Percentiles rank a stretch among this genome's conserved stretches.
phyloP scores from a whole-genome alignment of 139 green algal genomes.

The Coelastrella sp. region DNA sequence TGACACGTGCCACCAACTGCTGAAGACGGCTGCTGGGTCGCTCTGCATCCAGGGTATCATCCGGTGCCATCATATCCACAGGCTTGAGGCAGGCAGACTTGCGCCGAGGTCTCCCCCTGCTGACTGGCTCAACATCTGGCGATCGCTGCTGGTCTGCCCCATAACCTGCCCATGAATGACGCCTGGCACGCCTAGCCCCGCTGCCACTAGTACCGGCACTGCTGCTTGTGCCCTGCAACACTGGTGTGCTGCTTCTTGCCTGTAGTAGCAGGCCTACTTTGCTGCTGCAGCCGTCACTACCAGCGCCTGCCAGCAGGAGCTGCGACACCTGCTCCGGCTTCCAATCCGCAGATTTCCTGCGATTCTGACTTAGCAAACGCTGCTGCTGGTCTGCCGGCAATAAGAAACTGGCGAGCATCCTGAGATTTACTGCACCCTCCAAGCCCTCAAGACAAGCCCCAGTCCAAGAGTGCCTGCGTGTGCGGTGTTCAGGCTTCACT shows the following conservation, averaged over 20 bases:
- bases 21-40: background rate
- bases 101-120: too few species aligned
- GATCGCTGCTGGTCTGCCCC: background rate
- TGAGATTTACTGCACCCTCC: background rate
- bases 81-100: too few species aligned
- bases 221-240: too few species aligned
- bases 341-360: background rate
- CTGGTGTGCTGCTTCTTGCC: background rate
- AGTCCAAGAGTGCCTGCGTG: conserved; percentile 27
- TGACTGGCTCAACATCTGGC: too few species aligned
- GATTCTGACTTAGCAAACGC: background rate
- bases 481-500: background rate
- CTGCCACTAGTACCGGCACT: background rate
- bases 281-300: background rate
- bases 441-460: background rate
- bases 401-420: background rate
- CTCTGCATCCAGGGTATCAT: too few species aligned
- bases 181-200: background rate
- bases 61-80: too few species aligned
- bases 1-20: background rate
- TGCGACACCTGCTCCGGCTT: background rate
- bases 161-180: conserved; percentile 34
- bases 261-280: background rate
- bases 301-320: background rate
- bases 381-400: conserved; percentile 21